A percentile compares a stretch with the other conserved stretches of the same genome.
Evolutionary conservation across 2,329 filamentous ascomycete genomes (phyloP).

Genomic region (Colletotrichum spaethianum): DNA sequence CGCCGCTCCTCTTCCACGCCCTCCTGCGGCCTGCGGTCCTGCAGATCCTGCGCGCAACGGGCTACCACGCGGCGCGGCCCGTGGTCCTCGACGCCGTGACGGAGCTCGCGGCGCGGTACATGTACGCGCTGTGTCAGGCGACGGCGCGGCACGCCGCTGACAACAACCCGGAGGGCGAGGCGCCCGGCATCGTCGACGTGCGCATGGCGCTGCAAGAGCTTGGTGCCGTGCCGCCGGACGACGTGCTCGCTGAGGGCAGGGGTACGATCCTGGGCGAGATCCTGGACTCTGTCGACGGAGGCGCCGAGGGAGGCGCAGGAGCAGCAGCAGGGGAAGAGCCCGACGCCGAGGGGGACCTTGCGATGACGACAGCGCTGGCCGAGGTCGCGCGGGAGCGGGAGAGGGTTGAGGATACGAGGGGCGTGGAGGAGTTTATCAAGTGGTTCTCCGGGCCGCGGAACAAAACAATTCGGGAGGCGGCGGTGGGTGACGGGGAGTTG

Average conservation of each 20-base stretch:
- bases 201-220: conserved; percentile 88
- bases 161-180: conserved; percentile 74
- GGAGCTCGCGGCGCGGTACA: conserved; percentile 86
- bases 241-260: conserved; percentile 70
- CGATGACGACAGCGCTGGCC: conserved; percentile 14
- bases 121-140: conserved; percentile 80
- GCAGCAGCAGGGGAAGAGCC: neutral
- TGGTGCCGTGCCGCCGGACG: conserved; percentile 80
- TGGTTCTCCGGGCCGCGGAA: conserved; percentile 85
- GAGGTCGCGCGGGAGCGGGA: conserved; percentile 29
- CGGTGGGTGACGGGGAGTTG: conserved; percentile 76
- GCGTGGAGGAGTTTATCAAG: conserved; percentile 81
- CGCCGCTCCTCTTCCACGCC: conserved; percentile 73
- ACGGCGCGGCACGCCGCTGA: conserved; percentile 80
- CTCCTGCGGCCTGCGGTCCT: conserved; percentile 89
- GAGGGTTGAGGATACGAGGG: conserved; percentile 71
- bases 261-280: conserved; percentile 73
- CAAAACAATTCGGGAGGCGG: conserved; percentile 85
- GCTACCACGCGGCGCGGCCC: conserved; percentile 87
- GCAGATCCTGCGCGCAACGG: conserved; percentile 91
- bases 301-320: conserved; percentile 68
- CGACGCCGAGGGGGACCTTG: conserved; percentile 11
- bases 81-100: conserved; percentile 90
- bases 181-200: conserved; percentile 80
- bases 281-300: conserved; percentile 76